These are phyloP conservation scores for Anastatica hierochuntica DNA, from an alignment of 345 rosid genomes.

Conservation along the genomic window DNA sequence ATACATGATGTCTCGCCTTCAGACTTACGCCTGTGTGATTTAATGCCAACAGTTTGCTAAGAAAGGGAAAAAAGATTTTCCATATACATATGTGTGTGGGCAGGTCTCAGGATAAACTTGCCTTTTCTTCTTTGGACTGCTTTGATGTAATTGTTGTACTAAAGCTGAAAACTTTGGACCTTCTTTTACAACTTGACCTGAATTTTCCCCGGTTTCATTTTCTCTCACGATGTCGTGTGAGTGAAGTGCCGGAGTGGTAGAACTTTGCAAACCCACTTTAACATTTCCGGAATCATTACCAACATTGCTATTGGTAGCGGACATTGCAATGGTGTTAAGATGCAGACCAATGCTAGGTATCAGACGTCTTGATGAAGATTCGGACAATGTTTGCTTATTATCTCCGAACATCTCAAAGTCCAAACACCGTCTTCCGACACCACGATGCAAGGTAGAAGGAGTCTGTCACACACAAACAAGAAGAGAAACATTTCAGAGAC, in stretches of 20 bases:
- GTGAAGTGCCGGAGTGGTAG: neutral
- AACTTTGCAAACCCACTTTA: constrained; percentile 26
- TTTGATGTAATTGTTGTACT: constrained; percentile 42
- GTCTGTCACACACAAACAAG: constrained; percentile 27
- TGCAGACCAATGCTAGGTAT: constrained; percentile 85
- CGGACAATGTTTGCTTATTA: neutral
- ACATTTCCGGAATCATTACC: constrained; percentile 32
- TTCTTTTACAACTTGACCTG: neutral
- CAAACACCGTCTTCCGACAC: constrained; percentile 69
- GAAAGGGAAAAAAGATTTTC: neutral
- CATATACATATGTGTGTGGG: neutral
- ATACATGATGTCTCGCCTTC: constrained; percentile 54
- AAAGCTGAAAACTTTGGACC: neutral
- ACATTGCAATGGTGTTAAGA: constrained; percentile 54
- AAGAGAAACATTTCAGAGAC: neutral
- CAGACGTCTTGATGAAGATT: constrained; percentile 27
- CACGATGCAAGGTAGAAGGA: constrained; percentile 47
- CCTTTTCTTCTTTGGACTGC: constrained; percentile 80
- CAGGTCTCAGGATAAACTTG: constrained; percentile 15
- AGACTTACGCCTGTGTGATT: constrained; percentile 52
- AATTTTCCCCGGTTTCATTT: constrained; percentile 29
- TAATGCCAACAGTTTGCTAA: constrained; percentile 16
- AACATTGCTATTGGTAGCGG: constrained; percentile 29
- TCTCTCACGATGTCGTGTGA: constrained; percentile 27
- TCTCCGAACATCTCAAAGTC: constrained; percentile 49